Conservation (phyloP, 805 yeast genomes). For the Sugiyamaella chiloensis region DNA sequence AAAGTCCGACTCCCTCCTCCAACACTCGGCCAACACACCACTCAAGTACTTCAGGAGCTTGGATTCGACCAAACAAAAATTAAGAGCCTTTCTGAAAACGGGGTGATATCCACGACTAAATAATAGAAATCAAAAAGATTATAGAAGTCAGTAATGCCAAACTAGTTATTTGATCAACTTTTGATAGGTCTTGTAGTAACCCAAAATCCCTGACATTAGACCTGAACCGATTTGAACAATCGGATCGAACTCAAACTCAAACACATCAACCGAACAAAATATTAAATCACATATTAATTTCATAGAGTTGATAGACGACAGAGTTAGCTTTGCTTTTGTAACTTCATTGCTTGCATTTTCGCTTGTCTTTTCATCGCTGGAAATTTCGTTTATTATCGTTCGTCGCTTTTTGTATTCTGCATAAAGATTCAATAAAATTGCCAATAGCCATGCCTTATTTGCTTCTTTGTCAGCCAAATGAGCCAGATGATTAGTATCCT, state of each 20-base stretch:
- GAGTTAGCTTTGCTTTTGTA: neutral
- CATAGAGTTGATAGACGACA: conserved; percentile 17
- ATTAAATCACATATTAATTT: conserved; percentile 29
- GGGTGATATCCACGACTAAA: conserved; percentile 21
- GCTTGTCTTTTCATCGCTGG: neutral
- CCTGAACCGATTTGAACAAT: conserved; percentile 27
- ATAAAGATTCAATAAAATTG: conserved; percentile 23
- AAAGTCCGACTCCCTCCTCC: conserved; percentile 37
- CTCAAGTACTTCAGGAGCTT: conserved; percentile 30
- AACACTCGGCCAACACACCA: conserved; percentile 39
- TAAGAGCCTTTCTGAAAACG: conserved; percentile 25
- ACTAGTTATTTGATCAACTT: conserved; percentile 6
- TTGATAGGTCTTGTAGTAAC: conserved; percentile 24
- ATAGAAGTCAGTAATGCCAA: neutral
- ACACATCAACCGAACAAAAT: conserved; percentile 30
- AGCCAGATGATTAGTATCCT: conserved; percentile 16
- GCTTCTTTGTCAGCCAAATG: conserved; percentile 27
- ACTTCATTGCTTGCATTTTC: too few species aligned
- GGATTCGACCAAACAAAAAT: conserved; percentile 27
- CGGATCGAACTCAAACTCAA: conserved; percentile 22
- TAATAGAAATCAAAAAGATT: neutral
- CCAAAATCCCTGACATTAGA: conserved; percentile 23
- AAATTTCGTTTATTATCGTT: neutral
- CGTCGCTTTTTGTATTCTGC: conserved; percentile 14
- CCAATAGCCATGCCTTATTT: conserved; percentile 27